phyloP scores from a whole-genome alignment of 768 basidiomycete species.

The Naematelia encephala region DNA sequence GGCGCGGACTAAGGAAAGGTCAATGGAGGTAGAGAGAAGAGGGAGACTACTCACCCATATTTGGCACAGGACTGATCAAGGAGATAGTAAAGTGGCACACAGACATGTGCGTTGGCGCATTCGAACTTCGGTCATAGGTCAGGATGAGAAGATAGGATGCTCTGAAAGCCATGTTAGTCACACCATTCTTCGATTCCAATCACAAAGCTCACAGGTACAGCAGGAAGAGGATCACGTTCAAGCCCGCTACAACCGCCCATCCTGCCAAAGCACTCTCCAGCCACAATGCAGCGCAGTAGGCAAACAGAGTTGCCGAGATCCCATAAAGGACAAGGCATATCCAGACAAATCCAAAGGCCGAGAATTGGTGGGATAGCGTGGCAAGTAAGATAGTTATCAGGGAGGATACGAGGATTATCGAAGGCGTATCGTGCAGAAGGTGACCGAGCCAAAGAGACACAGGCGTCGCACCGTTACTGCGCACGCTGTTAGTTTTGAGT shows the following conservation, averaged over 20 bases:
- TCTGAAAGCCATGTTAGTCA: slow-evolving; percentile 52
- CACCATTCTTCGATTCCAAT: neutral
- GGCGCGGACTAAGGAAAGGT: slow-evolving; percentile 59
- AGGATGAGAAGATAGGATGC: slow-evolving; percentile 67
- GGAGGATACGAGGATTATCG: slow-evolving; percentile 61
- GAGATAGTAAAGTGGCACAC: slow-evolving; percentile 70
- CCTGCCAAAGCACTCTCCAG: slow-evolving; percentile 64
- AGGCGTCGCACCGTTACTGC: slow-evolving; percentile 29
- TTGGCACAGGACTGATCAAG: slow-evolving; percentile 63
- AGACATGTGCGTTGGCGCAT: slow-evolving; percentile 59
- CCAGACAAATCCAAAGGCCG: slow-evolving; percentile 63
- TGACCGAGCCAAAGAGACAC: slow-evolving; percentile 68
- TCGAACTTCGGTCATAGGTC: slow-evolving; percentile 66
- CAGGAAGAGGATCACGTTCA: slow-evolving; percentile 68
- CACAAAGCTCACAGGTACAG: slow-evolving; percentile 53
- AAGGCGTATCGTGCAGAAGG: slow-evolving; percentile 67
- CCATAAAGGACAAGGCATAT: slow-evolving; percentile 59
- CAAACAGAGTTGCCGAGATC: slow-evolving; percentile 67
- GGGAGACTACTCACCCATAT: slow-evolving; percentile 19
- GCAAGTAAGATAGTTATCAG: slow-evolving; percentile 65
- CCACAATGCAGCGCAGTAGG: slow-evolving; percentile 65
- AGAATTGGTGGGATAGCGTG: slow-evolving; percentile 61
- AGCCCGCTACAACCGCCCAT: slow-evolving; percentile 69
- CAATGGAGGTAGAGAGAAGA: neutral
- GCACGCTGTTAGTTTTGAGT: neutral